Evolutionary conservation across 495 filamentous ascomycete species (phyloP), one percentile per base, ranked within the genome.

Genomic region (Hypoxylon trugodes): DNA sequence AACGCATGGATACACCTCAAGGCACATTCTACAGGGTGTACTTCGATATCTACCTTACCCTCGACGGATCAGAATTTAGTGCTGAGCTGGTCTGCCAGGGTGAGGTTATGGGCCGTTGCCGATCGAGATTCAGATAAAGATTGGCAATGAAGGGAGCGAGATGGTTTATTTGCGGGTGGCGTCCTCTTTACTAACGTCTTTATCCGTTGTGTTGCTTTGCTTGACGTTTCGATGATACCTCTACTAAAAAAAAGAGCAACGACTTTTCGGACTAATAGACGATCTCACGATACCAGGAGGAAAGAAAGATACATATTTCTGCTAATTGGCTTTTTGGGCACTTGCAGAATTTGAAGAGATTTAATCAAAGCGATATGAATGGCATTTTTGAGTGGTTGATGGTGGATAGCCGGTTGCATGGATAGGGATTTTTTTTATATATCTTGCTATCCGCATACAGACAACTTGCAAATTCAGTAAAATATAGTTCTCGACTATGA

Each of bases 1-100:
- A 98, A 78, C 87, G 96, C 68, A 98, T 98, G 95, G 95, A 98
- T 75, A 98, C 95, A 3, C 95, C 95, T 1, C 95, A 98, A 73
- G 95, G 95, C 53, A 96, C 93, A 9, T 98, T 98, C 78, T 98
- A 98, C 83, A 89, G 95, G 59, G 88, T 91, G 26, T 87, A 87
- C 71, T 87, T 86, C 65, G 86, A 87, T 65, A 87, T 87, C 58
- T 96, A 97, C 75, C 90, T 98, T 47, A 97, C 95, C 6, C 87
- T 98, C 13, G 95, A 98, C 70, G 95, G 95, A 35, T 93, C 89
- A 59, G 95, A 98, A 74, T 98, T 98, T 80, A 98, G 94, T 61
- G 95, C 95, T 42, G 96, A 98, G 83, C 77, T 98, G 24, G 96
- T 98, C 42, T 98, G 95, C 79, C 95, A 98, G 71, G 96, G 96